A percentile compares a stretch with the other conserved stretches of the same genome.
Conservation (phyloP, 371 early-diverging fungal species). For the Batrachochytrium dendrobatidis region DNA sequence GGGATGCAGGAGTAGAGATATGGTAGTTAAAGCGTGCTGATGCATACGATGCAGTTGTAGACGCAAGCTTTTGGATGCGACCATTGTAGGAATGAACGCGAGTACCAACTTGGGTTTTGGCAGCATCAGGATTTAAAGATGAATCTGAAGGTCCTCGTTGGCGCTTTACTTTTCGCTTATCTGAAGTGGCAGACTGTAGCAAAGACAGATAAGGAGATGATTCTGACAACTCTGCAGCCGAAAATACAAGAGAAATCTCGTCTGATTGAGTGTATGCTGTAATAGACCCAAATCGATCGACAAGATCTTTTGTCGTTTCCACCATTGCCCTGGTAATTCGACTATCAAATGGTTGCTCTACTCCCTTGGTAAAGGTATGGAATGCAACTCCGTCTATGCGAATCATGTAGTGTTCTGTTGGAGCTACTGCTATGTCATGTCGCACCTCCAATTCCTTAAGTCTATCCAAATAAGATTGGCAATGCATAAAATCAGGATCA, state of each 20-base stretch:
- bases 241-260: slow-evolving; percentile 42
- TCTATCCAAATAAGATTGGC: slow-evolving; percentile 11
- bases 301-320: slow-evolving; percentile 28
- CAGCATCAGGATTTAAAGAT: neutral
- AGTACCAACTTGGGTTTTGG: neutral
- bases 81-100: slow-evolving; percentile 28
- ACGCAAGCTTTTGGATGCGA: slow-evolving; percentile 35
- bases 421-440: slow-evolving; percentile 15
- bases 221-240: slow-evolving; percentile 12
- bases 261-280: slow-evolving; percentile 35
- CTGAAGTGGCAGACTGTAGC: neutral
- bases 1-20: slow-evolving; percentile 5
- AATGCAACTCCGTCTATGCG: slow-evolving; percentile 42
- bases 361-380: slow-evolving; percentile 30
- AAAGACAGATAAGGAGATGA: neutral
- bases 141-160: neutral
- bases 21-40: slow-evolving; percentile 39
- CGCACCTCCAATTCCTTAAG: slow-evolving; percentile 28
- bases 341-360: slow-evolving; percentile 35
- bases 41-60: slow-evolving; percentile 31
- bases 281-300: slow-evolving; percentile 25
- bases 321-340: slow-evolving; percentile 37
- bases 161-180: neutral
- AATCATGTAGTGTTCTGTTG: slow-evolving; percentile 23
- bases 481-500: too few relatives aligned